These are phyloP conservation scores for Allium sativum DNA, from an alignment of 106 monocot species.

Conservation along the genomic window DNA sequence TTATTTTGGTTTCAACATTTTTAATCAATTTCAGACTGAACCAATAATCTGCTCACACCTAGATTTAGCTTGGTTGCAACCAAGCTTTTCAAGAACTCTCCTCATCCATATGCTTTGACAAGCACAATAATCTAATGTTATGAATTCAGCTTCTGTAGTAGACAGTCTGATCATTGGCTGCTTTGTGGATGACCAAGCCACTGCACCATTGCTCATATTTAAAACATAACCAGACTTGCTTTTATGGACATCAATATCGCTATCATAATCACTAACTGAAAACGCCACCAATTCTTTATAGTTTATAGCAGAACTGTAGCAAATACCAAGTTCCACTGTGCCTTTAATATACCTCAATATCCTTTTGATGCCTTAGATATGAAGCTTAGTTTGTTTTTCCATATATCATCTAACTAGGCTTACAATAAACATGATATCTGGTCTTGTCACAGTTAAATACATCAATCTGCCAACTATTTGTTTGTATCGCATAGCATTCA, in stretches of 20 bases:
- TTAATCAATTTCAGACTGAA: no score
- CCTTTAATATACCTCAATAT: not conserved
- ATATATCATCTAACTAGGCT: not conserved
- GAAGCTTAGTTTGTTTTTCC: not conserved
- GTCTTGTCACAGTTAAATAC: not conserved
- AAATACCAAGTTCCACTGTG: not conserved
- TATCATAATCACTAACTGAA: not conserved
- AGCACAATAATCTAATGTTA: not conserved
- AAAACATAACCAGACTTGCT: not conserved
- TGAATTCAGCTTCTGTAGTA: not conserved
- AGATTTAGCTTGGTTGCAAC: not conserved
- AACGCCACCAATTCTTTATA: not conserved
- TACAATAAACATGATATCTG: not conserved
- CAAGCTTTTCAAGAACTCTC: not conserved
- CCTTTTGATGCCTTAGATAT: not conserved
- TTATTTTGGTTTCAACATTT: no score
- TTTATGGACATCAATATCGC: not conserved
- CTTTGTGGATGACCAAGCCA: not conserved
- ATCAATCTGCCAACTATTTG: not conserved
- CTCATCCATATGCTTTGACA: constrained; percentile 2
- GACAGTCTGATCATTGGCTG: not conserved
- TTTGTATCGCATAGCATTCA: not conserved
- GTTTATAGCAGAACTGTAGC: not conserved
- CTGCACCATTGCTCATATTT: not conserved
- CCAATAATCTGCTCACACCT: no score